Conservation (phyloP, 768 basidiomycete genomes). For the Lactifluus pinguis region DNA sequence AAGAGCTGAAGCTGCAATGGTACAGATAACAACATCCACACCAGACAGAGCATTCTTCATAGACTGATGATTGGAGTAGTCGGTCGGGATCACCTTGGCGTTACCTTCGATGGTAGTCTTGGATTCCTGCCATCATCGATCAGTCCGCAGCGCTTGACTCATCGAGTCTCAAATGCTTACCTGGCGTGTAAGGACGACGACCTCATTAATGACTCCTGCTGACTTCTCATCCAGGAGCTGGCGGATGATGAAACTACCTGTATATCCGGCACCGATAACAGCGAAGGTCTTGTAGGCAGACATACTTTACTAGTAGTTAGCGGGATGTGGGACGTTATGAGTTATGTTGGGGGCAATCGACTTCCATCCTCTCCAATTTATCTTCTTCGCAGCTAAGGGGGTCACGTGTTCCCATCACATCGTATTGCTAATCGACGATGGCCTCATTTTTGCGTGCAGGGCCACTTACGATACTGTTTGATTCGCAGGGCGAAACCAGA, state of each 20-base stretch:
- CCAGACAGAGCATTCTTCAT: constrained; percentile 3
- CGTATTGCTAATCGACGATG: no score
- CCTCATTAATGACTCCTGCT: background rate
- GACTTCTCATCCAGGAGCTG: constrained; percentile 12
- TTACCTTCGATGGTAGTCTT: background rate
- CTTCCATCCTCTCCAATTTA: no score
- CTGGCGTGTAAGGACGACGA: constrained; percentile 12
- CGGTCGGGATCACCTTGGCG: constrained; percentile 4
- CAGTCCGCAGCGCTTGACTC: background rate
- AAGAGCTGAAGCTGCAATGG: constrained; percentile 4
- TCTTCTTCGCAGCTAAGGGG: no score
- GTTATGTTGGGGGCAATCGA: no score
- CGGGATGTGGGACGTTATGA: no score
- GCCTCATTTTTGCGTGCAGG: no score
- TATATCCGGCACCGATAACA: background rate
- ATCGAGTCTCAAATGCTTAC: background rate
- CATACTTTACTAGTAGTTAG: background rate
- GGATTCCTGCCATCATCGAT: background rate
- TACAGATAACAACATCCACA: constrained; percentile 15
- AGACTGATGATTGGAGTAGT: constrained; percentile 2
- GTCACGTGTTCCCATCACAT: background rate
- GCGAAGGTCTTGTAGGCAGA: constrained; percentile 13
- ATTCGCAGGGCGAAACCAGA: no score
- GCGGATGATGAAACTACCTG: constrained; percentile 11
- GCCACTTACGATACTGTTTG: no score